Percentiles rank a stretch among this genome's conserved stretches.
Conservation (phyloP, 768 basidiomycete species). For the Epithele typhae region DNA sequence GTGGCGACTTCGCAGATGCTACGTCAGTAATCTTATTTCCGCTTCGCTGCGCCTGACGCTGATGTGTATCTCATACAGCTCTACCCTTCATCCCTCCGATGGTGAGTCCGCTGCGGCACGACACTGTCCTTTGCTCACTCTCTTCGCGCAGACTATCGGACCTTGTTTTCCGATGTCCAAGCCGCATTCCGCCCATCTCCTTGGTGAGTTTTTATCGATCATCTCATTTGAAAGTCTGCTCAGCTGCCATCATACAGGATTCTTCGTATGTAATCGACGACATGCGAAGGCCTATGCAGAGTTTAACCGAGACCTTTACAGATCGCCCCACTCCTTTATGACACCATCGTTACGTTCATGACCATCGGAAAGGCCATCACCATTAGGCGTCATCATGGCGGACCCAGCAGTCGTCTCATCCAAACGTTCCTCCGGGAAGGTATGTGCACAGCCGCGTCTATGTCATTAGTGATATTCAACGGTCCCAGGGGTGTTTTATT, state of each 20-base stretch:
- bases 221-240: not conserved
- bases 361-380: slow-evolving; percentile 75
- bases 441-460: slow-evolving; percentile 20
- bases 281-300: slow-evolving; percentile 7
- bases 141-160: slow-evolving; percentile 47
- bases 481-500: slow-evolving; percentile 70
- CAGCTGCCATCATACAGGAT: slow-evolving; percentile 11
- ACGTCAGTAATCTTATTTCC: slow-evolving; percentile 41
- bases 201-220: too few relatives aligned
- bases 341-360: slow-evolving; percentile 77
- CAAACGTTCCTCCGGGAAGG: slow-evolving; percentile 85
- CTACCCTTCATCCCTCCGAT: slow-evolving; percentile 63
- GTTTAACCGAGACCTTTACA: too few relatives aligned
- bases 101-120: slow-evolving; percentile 39
- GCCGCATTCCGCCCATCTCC: slow-evolving; percentile 77
- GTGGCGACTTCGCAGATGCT: slow-evolving; percentile 78
- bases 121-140: too few relatives aligned
- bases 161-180: slow-evolving; percentile 81
- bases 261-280: slow-evolving; percentile 19
- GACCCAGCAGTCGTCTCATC: slow-evolving; percentile 73
- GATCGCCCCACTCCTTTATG: slow-evolving; percentile 80
- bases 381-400: slow-evolving; percentile 71
- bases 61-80: slow-evolving; percentile 34
- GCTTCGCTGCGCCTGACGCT: not conserved
- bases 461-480: not conserved